A percentile compares a stretch with the other conserved stretches of the same genome.
Conservation (phyloP, 768 basidiomycete genomes). For the Tylopilus balloui region DNA sequence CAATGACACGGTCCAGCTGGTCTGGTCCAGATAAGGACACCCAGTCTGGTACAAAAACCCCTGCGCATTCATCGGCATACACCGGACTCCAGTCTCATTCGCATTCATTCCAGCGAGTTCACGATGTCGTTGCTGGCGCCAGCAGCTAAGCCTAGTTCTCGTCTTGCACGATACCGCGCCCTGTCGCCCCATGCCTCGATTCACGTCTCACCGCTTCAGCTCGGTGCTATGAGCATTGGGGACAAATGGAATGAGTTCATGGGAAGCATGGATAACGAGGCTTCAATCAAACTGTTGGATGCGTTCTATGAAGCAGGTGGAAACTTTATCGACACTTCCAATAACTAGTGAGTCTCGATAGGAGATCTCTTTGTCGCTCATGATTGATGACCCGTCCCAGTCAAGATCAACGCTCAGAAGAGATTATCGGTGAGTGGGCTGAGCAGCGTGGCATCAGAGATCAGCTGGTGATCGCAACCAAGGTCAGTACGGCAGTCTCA, state of each 20-base stretch:
- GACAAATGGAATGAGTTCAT: slow-evolving; percentile 33
- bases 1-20: background rate
- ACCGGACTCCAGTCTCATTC: background rate
- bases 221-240: slow-evolving; percentile 48
- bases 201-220: slow-evolving; percentile 44
- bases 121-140: slow-evolving; percentile 10
- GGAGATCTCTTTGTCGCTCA: background rate
- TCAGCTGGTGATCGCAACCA: slow-evolving; percentile 47
- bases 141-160: slow-evolving; percentile 28
- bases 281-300: slow-evolving; percentile 45
- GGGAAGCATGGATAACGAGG: slow-evolving; percentile 40
- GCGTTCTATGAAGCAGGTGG: slow-evolving; percentile 42
- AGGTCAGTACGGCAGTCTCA: slow-evolving; percentile 20
- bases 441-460: slow-evolving; percentile 40
- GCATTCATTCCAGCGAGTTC: background rate
- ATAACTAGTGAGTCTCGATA: slow-evolving; percentile 34
- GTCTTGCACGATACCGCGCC: slow-evolving; percentile 34
- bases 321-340: slow-evolving; percentile 49
- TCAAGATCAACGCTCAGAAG: slow-evolving; percentile 53
- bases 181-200: slow-evolving; percentile 40
- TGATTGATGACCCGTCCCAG: slow-evolving; percentile 15
- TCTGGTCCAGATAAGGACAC: too few relatives aligned
- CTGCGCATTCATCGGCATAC: background rate
- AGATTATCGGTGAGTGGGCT: slow-evolving; percentile 50
- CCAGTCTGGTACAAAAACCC: background rate